phyloP scores from a whole-genome alignment of 164 flowering plant species.

The Annona cherimola region DNA sequence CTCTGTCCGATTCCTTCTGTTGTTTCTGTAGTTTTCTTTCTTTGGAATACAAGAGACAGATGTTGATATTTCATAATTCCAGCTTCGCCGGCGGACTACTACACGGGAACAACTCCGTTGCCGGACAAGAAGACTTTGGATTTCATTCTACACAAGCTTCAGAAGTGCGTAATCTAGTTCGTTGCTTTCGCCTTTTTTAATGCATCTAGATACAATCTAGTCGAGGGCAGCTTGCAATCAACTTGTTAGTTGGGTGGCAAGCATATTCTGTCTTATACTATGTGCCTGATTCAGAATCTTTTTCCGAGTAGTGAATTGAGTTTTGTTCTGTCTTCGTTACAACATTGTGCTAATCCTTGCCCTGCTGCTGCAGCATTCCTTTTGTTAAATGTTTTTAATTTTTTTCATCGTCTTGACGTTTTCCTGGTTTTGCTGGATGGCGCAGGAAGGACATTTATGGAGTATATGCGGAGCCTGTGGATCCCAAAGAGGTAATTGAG shows the following conservation, averaged over 20 bases:
- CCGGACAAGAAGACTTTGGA: conserved; percentile 73
- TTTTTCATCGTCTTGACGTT: background rate
- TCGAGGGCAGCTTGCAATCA: background rate
- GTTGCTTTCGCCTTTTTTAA: background rate
- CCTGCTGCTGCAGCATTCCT: background rate
- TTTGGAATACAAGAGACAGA: no score
- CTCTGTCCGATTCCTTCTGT: conserved; percentile 2
- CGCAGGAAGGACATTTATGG: conserved; percentile 94
- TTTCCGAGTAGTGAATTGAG: no score
- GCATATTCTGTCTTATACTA: background rate
- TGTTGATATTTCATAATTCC: conserved; percentile 15
- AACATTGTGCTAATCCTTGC: no score
- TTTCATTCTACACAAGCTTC: conserved; percentile 85
- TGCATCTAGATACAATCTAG: background rate
- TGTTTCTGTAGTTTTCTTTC: conserved; percentile 1
- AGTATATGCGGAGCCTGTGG: conserved; percentile 94
- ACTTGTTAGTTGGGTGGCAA: background rate
- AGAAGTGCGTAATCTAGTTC: conserved; percentile 49
- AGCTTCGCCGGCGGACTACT: conserved; percentile 39
- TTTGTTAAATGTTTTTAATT: background rate
- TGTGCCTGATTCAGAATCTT: background rate
- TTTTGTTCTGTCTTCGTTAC: no score
- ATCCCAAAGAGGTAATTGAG: conserved; percentile 81
- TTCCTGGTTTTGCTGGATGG: conserved; percentile 13
- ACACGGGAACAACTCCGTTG: conserved; percentile 36